Conservation (phyloP, 1,139 yeast genomes). For the Zygoascus sp. region DNA sequence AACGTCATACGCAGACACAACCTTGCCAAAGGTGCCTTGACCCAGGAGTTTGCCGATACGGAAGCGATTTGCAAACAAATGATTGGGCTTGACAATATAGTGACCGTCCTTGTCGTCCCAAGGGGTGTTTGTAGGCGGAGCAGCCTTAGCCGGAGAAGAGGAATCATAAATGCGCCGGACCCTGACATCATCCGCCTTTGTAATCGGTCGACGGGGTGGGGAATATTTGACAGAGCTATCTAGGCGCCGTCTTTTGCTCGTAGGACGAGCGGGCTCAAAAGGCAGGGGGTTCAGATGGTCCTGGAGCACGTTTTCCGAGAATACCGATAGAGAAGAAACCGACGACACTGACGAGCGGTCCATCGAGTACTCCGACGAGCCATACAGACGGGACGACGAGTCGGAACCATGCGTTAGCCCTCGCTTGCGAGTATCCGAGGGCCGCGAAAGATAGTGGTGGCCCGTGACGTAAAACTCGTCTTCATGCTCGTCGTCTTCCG, state of each 20-base stretch:
- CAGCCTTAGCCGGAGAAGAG: conserved; percentile 9
- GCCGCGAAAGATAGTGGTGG: conserved; percentile 4
- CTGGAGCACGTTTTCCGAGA: conserved; percentile 2
- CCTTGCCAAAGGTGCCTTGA: conserved; percentile 98
- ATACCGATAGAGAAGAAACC: conserved; percentile 8
- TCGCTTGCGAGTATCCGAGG: conserved; percentile 11
- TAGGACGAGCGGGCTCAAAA: neutral
- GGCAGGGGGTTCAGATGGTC: conserved; percentile 1
- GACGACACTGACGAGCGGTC: conserved; percentile 9
- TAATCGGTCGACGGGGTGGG: conserved; percentile 26
- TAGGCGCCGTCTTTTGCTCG: conserved; percentile 3
- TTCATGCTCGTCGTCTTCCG: conserved; percentile 12
- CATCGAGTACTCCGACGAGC: conserved; percentile 7
- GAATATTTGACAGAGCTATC: conserved; percentile 10
- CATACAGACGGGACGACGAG: conserved; percentile 9
- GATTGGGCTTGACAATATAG: conserved; percentile 33
- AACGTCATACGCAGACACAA: conserved; percentile 50
- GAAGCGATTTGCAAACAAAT: conserved; percentile 44
- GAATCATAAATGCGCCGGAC: conserved; percentile 31
- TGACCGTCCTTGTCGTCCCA: conserved; percentile 41
- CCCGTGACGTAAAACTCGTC: conserved; percentile 10
- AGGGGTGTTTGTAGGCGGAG: conserved; percentile 6
- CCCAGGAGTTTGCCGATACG: conserved; percentile 51
- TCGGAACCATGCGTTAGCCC: conserved; percentile 12
- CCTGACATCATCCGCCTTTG: conserved; percentile 31